Evolutionary conservation across 2,329 filamentous ascomycete genomes (phyloP), one percentile per base, ranked within the genome.

Genomic region (Fusarium dimerum): DNA sequence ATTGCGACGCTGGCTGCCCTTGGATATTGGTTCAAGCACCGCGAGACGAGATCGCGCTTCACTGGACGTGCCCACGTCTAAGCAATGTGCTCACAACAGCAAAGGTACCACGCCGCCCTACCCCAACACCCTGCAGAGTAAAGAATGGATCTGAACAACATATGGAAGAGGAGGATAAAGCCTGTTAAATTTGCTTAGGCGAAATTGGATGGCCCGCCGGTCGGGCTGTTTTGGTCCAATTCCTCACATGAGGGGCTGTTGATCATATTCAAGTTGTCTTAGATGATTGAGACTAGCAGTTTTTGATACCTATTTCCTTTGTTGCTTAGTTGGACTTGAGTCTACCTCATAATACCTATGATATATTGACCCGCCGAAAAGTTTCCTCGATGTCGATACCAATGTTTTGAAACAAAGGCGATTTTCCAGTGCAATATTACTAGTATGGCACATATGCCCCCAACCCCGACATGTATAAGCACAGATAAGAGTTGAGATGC

Each of bases 31-130:
- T 84, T 76, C 69, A 75, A 72, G 55, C 75, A 81, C 63, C 77
- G 81, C 43, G 75, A 82, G 44, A 72, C 72, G 32, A 75, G 76
- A 57, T 78, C 76, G 16, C 76, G 77, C 46, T 86, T 84, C 68
- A 87, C 84, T 32, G 83, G 83, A 48, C 76, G 84, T 45, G 84
- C 82, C 30, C 77, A 68, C 51, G 78, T 84, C 53, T 81, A 73
- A 68, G 55, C 40, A 36, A 26, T 4, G 20, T 15, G 32, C 32
- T 9, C 13, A 36, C 13, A 15, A 15, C 32, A 5, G 10, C 32
- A 36, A 15, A 15, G 13, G 32, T 4, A 30, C 36, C 15, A 38
- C 36, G 17, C 39, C 26, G 15, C 38, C 30, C 12, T 42, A 13
- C 20, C 26, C 40, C 12, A 34, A 32, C 39, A 7, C 20, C 20